A percentile compares a stretch with the other conserved stretches of the same genome.
Conservation (phyloP, 768 basidiomycete genomes). For the Pholiota molesta region DNA sequence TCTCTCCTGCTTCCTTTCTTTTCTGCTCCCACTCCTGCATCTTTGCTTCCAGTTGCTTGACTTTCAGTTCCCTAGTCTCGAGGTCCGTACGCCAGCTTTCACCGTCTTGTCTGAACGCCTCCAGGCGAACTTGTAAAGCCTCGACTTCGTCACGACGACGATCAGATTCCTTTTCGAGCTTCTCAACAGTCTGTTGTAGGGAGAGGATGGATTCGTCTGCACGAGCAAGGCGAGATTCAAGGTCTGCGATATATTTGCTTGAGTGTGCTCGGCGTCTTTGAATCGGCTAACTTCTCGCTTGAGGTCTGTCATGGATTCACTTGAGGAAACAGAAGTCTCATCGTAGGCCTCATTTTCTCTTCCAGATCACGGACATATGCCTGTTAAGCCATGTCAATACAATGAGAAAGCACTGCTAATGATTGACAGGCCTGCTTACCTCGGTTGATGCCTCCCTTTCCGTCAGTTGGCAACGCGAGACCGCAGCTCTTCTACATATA, state of each 20-base stretch:
- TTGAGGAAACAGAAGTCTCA: conserved; percentile 76
- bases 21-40: conserved; percentile 80
- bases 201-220: conserved; percentile 77
- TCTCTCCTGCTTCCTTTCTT: conserved; percentile 67
- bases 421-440: conserved; percentile 45
- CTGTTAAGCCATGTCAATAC: conserved; percentile 38
- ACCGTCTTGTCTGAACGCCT: conserved; percentile 69
- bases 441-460: conserved; percentile 94
- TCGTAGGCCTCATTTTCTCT: conserved; percentile 84
- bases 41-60: conserved; percentile 76
- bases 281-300: conserved; percentile 80
- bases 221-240: conserved; percentile 79
- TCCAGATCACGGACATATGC: conserved; percentile 94
- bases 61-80: conserved; percentile 77
- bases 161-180: conserved; percentile 76
- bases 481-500: conserved; percentile 87
- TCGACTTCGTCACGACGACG: conserved; percentile 73
- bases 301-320: conserved; percentile 80
- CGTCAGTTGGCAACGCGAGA: conserved; percentile 71
- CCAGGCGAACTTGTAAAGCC: conserved; percentile 70
- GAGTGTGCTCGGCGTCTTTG: conserved; percentile 78
- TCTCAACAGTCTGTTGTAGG: conserved; percentile 73
- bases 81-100: conserved; percentile 85
- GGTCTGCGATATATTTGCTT: conserved; percentile 78
- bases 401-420: conserved; percentile 2